These are phyloP conservation scores for Nepenthes alata DNA, from an alignment of 179 eudicot species.

Conservation along the genomic window DNA sequence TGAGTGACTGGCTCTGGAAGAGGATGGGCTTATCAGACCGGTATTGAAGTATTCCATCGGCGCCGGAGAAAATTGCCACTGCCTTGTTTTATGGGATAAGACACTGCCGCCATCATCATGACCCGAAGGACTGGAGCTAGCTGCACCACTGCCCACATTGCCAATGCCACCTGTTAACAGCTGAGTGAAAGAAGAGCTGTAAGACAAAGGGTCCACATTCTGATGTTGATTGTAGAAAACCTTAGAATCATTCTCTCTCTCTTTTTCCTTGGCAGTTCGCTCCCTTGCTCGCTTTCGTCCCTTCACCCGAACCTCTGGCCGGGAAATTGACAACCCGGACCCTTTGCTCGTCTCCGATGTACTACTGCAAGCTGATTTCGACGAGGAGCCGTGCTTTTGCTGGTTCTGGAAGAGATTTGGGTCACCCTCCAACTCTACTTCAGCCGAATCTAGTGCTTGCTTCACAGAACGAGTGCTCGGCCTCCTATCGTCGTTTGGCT, in stretches of 20 bases:
- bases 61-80: slow-evolving; percentile 25
- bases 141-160: slow-evolving; percentile 15
- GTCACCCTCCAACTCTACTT: slow-evolving; percentile 12
- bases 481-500: slow-evolving; percentile 33
- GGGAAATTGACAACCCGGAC: slow-evolving; percentile 53
- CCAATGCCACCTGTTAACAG: slow-evolving; percentile 47
- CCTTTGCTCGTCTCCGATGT: slow-evolving; percentile 78
- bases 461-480: slow-evolving; percentile 5
- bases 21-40: slow-evolving; percentile 20
- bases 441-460: slow-evolving; percentile 27
- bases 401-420: slow-evolving; percentile 10
- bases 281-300: slow-evolving; percentile 71
- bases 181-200: slow-evolving; percentile 65
- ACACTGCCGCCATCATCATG: background rate
- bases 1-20: slow-evolving; percentile 9
- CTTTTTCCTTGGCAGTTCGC: slow-evolving; percentile 57
- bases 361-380: slow-evolving; percentile 54
- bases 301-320: slow-evolving; percentile 54
- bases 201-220: slow-evolving; percentile 22
- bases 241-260: slow-evolving; percentile 26
- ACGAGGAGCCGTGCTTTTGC: slow-evolving; percentile 17
- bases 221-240: slow-evolving; percentile 1
- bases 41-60: slow-evolving; percentile 60
- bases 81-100: background rate
- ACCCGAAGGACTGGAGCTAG: slow-evolving; percentile 12